Conservation (phyloP, 2,329 filamentous ascomycete genomes). For the Cladosporium sp. region DNA sequence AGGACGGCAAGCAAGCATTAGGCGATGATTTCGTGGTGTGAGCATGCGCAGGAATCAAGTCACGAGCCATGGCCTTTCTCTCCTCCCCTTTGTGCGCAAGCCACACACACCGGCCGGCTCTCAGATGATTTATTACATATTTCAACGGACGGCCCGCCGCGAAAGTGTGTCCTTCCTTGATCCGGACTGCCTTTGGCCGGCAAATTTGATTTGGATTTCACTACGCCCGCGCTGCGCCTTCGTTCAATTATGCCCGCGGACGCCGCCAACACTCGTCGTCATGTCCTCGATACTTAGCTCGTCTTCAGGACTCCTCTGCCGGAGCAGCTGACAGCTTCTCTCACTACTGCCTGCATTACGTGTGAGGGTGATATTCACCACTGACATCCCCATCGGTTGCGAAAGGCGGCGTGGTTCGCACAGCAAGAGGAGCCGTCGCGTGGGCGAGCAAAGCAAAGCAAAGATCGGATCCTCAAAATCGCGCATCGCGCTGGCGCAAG, state of each 20-base stretch:
- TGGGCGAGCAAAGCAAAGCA: neutral
- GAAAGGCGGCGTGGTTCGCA: neutral
- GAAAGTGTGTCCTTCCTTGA: neutral
- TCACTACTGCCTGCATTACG: neutral
- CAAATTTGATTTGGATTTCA: slow-evolving; percentile 11
- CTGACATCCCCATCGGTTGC: neutral
- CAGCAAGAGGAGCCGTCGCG: slow-evolving; percentile 6
- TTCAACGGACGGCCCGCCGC: neutral
- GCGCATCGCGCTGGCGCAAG: slow-evolving; percentile 8
- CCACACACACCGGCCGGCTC: too few relatives aligned
- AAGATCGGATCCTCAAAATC: slow-evolving; percentile 3
- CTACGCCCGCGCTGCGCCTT: neutral
- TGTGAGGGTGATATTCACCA: neutral
- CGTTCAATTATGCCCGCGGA: slow-evolving; percentile 6
- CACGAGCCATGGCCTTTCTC: too few relatives aligned
- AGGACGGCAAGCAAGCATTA: neutral
- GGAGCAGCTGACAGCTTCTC: neutral
- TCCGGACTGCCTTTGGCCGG: neutral
- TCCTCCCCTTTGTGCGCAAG: too few relatives aligned
- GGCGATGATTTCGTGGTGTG: slow-evolving; percentile 3
- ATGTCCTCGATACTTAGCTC: slow-evolving; percentile 2
- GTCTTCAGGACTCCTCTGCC: too few relatives aligned
- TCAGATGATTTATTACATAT: neutral
- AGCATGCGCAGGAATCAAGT: neutral
- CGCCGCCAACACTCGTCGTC: slow-evolving; percentile 2